A percentile compares a stretch with the other conserved stretches of the same genome.
These are phyloP conservation scores for Prunus kanzakura DNA, from an alignment of 306 rosid genomes.

Conservation along the genomic window DNA sequence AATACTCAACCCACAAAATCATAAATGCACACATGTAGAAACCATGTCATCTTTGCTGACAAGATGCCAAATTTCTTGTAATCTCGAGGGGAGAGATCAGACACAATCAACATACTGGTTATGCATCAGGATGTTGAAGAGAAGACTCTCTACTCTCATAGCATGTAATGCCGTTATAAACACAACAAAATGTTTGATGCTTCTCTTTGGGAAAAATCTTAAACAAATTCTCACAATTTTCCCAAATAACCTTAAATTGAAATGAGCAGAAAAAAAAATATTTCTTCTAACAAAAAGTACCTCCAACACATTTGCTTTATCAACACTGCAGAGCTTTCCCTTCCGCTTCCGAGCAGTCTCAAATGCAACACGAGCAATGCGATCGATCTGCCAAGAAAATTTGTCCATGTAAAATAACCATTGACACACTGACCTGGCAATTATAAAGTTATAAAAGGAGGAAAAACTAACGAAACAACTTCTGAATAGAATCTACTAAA, in stretches of 20 bases:
- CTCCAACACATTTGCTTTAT: conserved; percentile 97
- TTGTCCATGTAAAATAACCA: conserved; percentile 14
- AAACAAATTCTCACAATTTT: background rate
- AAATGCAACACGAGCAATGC: conserved; percentile 85
- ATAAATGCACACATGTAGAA: background rate
- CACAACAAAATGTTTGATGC: background rate
- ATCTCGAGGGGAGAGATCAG: background rate
- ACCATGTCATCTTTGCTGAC: background rate
- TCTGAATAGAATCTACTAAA: background rate
- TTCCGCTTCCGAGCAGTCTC: conserved; percentile 74
- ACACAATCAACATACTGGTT: background rate
- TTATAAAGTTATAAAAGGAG: background rate
- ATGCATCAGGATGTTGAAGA: background rate
- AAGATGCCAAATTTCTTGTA: background rate
- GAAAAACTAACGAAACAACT: background rate
- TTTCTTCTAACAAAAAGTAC: conserved; percentile 31
- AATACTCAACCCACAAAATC: background rate
- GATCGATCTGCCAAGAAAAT: conserved; percentile 65
- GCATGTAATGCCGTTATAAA: background rate
- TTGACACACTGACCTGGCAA: background rate
- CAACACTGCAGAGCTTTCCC: conserved; percentile 87
- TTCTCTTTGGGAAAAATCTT: background rate
- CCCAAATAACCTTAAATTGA: background rate
- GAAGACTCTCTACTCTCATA: background rate
- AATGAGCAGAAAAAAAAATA: background rate